These are phyloP conservation scores for Tricholoma sp. DNA, from an alignment of 768 basidiomycete genomes.

Conservation along the genomic window DNA sequence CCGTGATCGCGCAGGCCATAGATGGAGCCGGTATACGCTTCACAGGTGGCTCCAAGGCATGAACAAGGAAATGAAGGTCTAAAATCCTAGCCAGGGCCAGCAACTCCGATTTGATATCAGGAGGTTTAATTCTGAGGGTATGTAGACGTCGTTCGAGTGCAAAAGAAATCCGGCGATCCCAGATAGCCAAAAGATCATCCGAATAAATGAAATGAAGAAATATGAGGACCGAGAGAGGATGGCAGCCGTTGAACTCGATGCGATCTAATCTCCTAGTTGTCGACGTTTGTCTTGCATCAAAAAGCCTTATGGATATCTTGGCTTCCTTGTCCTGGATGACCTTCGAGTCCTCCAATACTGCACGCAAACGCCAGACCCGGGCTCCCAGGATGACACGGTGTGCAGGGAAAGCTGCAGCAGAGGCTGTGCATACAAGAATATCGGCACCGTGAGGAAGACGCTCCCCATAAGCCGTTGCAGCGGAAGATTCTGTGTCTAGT, in stretches of 20 bases:
- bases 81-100: constrained; percentile 52
- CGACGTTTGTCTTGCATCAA: constrained; percentile 3
- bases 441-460: constrained; percentile 56
- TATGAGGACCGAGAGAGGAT: constrained; percentile 65
- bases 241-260: constrained; percentile 49
- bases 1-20: constrained; percentile 43
- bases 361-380: constrained; percentile 44
- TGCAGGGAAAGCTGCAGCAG: constrained; percentile 45
- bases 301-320: constrained; percentile 25
- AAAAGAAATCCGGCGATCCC: constrained; percentile 68
- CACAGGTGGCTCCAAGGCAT: constrained; percentile 53
- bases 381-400: constrained; percentile 66
- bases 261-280: constrained; percentile 10
- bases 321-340: constrained; percentile 22
- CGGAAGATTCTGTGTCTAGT: constrained; percentile 5
- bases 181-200: constrained; percentile 75
- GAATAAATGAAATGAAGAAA: constrained; percentile 85
- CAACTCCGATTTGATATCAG: constrained; percentile 60
- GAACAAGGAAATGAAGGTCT: constrained; percentile 47
- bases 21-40: constrained; percentile 51
- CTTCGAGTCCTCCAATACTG: constrained; percentile 32
- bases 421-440: constrained; percentile 41
- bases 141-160: constrained; percentile 37
- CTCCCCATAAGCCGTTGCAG: constrained; percentile 9
- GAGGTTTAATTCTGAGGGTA: constrained; percentile 34